Percentiles rank a stretch among this genome's conserved stretches.
Evolutionary conservation across 192 early-diverging fungal genomes (phyloP).

Genomic region (Chytriomyces hyalinus): DNA sequence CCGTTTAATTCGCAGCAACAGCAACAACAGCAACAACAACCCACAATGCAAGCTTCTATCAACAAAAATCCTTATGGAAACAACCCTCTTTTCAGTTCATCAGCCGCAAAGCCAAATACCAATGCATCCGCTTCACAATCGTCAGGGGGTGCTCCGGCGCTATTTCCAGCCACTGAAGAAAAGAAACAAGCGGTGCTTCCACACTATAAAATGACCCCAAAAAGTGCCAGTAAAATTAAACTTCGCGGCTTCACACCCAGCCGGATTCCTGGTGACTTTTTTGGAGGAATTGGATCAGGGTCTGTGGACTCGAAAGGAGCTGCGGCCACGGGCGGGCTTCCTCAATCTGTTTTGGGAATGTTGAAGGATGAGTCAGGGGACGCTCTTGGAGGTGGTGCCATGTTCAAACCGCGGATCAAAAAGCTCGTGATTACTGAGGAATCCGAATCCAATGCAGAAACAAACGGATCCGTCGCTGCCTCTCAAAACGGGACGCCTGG

Average conservation of each 20-base stretch:
- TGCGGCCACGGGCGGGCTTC: not conserved
- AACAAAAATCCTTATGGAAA: conserved; percentile 88
- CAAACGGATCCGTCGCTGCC: not conserved
- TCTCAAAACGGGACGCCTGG: conserved; percentile 25
- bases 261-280: conserved; percentile 24
- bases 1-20: not conserved
- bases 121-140: conserved; percentile 34
- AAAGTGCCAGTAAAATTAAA: conserved; percentile 71
- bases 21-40: conserved; percentile 31
- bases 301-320: not conserved
- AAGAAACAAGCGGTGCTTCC: conserved; percentile 77
- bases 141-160: conserved; percentile 33
- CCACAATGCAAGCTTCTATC: conserved; percentile 70
- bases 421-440: conserved; percentile 38
- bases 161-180: conserved; percentile 37
- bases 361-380: conserved; percentile 31
- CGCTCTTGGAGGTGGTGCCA: conserved; percentile 1
- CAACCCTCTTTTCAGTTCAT: conserved; percentile 71
- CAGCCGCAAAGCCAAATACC: not conserved
- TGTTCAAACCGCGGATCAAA: conserved; percentile 37
- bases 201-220: conserved; percentile 77
- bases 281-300: not conserved
- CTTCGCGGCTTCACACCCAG: conserved; percentile 73
- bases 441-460: not conserved
- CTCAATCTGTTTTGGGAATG: conserved; percentile 29